These are phyloP conservation scores for Borovskyia barvae DNA, from an alignment of 208 protist species.

Conservation along the genomic window DNA sequence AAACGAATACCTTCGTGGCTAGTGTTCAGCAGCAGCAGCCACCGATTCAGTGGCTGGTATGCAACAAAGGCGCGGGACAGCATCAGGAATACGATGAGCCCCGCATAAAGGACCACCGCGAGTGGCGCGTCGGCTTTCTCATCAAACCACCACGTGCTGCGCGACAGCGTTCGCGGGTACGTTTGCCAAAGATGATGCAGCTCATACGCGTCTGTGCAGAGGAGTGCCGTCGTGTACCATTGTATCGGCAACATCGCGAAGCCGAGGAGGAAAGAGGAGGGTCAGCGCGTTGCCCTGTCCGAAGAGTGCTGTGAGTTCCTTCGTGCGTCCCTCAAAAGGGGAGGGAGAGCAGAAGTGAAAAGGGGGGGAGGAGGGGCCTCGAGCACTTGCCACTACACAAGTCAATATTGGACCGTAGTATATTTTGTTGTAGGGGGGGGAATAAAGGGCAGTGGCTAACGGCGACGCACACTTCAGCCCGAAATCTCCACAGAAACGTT, in stretches of 20 bases:
- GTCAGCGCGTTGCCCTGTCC: too few relatives aligned
- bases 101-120: conserved; percentile 30
- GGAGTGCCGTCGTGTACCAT: conserved; percentile 47
- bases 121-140: conserved; percentile 33
- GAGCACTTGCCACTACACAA: too few relatives aligned
- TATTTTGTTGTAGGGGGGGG: too few relatives aligned
- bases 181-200: conserved; percentile 30
- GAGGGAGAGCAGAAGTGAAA: too few relatives aligned
- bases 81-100: conserved; percentile 37
- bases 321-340: too few relatives aligned
- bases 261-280: neutral
- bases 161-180: conserved; percentile 10
- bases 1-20: conserved; percentile 43
- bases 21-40: conserved; percentile 45
- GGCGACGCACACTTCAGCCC: too few relatives aligned
- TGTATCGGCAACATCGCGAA: conserved; percentile 39
- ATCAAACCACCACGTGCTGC: conserved; percentile 51
- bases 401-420: too few relatives aligned
- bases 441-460: too few relatives aligned
- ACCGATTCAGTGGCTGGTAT: conserved; percentile 55
- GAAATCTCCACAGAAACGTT: too few relatives aligned
- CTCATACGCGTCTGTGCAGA: conserved; percentile 29
- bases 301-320: too few relatives aligned
- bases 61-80: conserved; percentile 48
- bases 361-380: too few relatives aligned